Evolutionary conservation across 2,329 filamentous ascomycete species (phyloP).

Genomic region (Fusarium nisikadoi): DNA sequence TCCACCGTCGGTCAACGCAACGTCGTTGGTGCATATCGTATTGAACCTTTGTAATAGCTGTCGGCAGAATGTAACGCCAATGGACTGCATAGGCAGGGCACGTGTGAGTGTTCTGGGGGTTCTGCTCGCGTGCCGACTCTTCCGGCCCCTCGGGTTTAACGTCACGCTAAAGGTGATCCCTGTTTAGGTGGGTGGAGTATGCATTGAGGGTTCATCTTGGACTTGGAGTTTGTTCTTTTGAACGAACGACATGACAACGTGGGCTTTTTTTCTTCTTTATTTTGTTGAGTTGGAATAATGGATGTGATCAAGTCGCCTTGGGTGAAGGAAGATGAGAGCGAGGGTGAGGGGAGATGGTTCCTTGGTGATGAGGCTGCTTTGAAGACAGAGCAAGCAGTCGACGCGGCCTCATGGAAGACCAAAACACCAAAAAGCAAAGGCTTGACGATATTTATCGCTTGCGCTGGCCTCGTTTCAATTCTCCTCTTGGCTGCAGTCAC

Average conservation of each 20-base stretch:
- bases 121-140: conserved; percentile 32
- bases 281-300: background rate
- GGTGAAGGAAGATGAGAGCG: background rate
- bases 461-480: conserved; percentile 35
- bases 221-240: background rate
- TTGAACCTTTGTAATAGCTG: background rate
- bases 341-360: background rate
- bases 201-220: background rate
- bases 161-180: background rate
- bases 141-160: conserved; percentile 22
- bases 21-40: background rate
- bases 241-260: background rate
- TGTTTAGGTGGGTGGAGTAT: background rate
- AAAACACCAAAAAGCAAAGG: background rate
- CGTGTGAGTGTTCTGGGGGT: conserved; percentile 15
- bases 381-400: background rate
- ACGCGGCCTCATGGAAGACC: accelerated
- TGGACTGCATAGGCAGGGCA: conserved; percentile 14
- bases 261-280: too few relatives aligned
- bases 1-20: conserved; percentile 21
- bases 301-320: background rate
- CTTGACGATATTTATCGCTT: background rate
- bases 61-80: conserved; percentile 7
- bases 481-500: conserved; percentile 36
- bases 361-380: background rate